Conservation (phyloP, 345 rosid species). For the Pistacia atlantica region DNA sequence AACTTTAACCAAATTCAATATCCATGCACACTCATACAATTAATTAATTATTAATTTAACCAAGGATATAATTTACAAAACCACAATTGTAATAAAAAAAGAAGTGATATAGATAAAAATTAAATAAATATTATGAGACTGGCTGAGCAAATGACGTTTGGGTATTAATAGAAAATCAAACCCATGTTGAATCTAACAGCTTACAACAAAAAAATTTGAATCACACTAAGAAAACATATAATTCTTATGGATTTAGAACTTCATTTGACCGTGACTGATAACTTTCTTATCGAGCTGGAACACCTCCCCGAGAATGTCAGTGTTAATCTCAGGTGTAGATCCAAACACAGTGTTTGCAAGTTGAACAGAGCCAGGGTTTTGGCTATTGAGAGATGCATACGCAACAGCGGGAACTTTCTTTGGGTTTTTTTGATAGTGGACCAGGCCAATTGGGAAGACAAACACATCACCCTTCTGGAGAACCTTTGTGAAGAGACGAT, state of each 20-base stretch:
- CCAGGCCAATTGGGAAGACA: background rate
- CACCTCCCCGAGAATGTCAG: background rate
- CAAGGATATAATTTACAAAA: too few relatives aligned
- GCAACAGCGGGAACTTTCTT: background rate
- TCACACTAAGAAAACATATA: too few relatives aligned
- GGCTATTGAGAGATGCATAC: conserved; percentile 11
- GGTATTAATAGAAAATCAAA: too few relatives aligned
- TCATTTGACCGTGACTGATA: background rate
- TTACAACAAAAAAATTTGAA: too few relatives aligned
- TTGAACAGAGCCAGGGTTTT: background rate
- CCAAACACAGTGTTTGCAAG: background rate
- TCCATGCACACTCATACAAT: too few relatives aligned
- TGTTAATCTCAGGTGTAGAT: background rate
- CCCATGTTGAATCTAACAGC: too few relatives aligned
- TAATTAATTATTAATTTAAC: too few relatives aligned
- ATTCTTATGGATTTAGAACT: background rate
- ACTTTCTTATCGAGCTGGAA: background rate
- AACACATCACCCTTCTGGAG: background rate
- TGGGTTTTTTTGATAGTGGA: background rate
- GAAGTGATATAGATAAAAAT: too few relatives aligned
- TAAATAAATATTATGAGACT: too few relatives aligned
- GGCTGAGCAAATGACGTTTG: too few relatives aligned
- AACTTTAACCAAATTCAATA: too few relatives aligned
- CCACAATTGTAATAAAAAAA: too few relatives aligned
- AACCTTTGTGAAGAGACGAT: background rate